Evolutionary conservation across 2,329 filamentous ascomycete genomes (phyloP), one percentile per base, ranked within the genome.

Genomic region (Phialophora expanda): DNA sequence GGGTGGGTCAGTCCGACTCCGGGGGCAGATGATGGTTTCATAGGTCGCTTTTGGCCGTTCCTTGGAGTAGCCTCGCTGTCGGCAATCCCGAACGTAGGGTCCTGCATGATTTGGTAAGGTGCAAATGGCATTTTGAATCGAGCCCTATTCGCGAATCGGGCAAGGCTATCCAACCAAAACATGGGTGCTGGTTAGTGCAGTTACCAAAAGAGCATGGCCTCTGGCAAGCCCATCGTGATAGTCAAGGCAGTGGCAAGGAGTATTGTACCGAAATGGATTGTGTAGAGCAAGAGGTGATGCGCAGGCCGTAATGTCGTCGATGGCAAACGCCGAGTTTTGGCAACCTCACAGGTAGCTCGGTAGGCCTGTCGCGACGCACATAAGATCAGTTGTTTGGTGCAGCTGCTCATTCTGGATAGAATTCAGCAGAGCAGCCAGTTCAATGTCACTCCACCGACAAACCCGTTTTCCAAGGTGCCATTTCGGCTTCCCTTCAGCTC

Each of bases 161-260:
- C 44, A 59, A 48, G 41, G 28, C 80, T 79, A 69, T 30, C 32
- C 32, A 22, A 9, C 26, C 14, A 28, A 30, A 20, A 20, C 28
- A n/a, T 44, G 38, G 38, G 14, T 12, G 14, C 22, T 30, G 30
- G 44, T 2, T 59, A 17, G 38, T 44, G 44, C 56, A 48, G 41
- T 46, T n/a, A 24, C 26, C 26, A 24, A 20, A 59, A 7, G 14
- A 24, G 14, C 14, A 28, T 20, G 38, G n/a, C 38, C 17, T 17
- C 38, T 41, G 38, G 17, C 14, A 41, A 12, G 26, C 44, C 46
- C n/a, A 26, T 11, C 9, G 20, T 51, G 48, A 51, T 2, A 5
- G 48, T 11, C 48, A 14, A 51, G 20, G 20, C 4, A 22, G 48
- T 51, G 48, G 22, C 48, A 51, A 51, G 14, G 48, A 14, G 14